Percentiles rank a stretch among this genome's conserved stretches.
Evolutionary conservation across 495 filamentous ascomycete species (phyloP).

Genomic region (Hyphodiscus hymeniophilus): DNA sequence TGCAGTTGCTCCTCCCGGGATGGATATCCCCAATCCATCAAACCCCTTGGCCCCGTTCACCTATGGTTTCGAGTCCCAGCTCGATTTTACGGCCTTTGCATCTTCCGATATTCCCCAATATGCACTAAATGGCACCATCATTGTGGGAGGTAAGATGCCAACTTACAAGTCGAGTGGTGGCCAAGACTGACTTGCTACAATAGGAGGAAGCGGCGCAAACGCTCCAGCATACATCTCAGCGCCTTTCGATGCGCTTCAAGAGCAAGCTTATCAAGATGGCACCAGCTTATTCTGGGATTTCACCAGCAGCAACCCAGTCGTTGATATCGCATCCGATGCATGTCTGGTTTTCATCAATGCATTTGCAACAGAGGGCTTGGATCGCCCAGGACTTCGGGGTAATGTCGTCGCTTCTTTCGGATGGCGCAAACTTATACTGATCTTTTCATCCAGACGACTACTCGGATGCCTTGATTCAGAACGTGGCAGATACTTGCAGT

Average conservation of each 20-base stretch:
- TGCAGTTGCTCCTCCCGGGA: slow-evolving; percentile 18
- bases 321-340: slow-evolving; percentile 49
- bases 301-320: slow-evolving; percentile 28
- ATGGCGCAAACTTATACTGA: too few species aligned
- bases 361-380: slow-evolving; percentile 47
- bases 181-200: background rate
- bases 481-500: slow-evolving; percentile 45
- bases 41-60: background rate
- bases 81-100: slow-evolving; percentile 1
- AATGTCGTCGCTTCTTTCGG: too few species aligned
- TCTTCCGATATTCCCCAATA: slow-evolving; percentile 30
- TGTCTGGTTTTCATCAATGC: slow-evolving; percentile 59
- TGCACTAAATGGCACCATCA: slow-evolving; percentile 76
- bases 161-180: too few species aligned
- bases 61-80: slow-evolving; percentile 5
- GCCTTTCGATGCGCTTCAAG: slow-evolving; percentile 51
- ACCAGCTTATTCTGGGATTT: slow-evolving; percentile 42
- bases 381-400: slow-evolving; percentile 33
- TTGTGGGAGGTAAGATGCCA: slow-evolving; percentile 55
- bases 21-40: background rate
- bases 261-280: slow-evolving; percentile 44
- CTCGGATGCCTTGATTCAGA: slow-evolving; percentile 46
- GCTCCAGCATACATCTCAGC: slow-evolving; percentile 27
- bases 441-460: slow-evolving; percentile 39
- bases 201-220: slow-evolving; percentile 15